These are phyloP conservation scores for Alternaria alternata DNA, from an alignment of 2,329 filamentous ascomycete genomes.

Conservation along the genomic window DNA sequence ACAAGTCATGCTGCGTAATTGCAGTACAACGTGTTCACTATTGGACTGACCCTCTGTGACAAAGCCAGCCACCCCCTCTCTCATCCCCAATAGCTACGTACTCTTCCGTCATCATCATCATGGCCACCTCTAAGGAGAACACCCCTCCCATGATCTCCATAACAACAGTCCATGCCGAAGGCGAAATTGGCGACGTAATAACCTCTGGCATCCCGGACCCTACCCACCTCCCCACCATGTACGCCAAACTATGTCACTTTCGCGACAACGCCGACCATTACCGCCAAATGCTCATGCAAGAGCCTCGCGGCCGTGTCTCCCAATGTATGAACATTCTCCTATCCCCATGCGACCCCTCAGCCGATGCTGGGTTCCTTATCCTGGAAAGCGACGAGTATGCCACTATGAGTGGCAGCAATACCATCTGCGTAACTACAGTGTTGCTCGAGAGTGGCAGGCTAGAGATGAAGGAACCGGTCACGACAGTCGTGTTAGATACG, in stretches of 20 bases:
- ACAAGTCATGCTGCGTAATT: too few relatives aligned
- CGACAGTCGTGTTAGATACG: constrained; percentile 54
- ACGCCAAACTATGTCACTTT: constrained; percentile 58
- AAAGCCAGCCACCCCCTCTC: background rate
- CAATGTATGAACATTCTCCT: constrained; percentile 56
- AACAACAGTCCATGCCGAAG: constrained; percentile 49
- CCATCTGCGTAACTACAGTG: constrained; percentile 56
- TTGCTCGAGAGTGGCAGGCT: constrained; percentile 60
- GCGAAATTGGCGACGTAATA: constrained; percentile 60
- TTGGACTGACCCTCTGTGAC: background rate
- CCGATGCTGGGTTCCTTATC: constrained; percentile 57
- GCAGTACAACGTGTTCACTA: too few relatives aligned
- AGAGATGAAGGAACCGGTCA: constrained; percentile 56
- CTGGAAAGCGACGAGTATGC: constrained; percentile 59
- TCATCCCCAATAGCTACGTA: background rate
- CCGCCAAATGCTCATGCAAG: constrained; percentile 56
- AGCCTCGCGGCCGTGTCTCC: constrained; percentile 56
- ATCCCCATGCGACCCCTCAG: constrained; percentile 54
- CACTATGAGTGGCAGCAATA: constrained; percentile 58
- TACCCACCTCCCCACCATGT: constrained; percentile 55
- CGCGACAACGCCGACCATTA: constrained; percentile 52
- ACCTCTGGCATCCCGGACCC: constrained; percentile 58
- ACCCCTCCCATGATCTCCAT: constrained; percentile 3
- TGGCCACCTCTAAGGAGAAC: background rate
- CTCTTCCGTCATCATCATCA: background rate